Percentiles rank a stretch among this genome's conserved stretches.
phyloP scores from a whole-genome alignment of 2,329 filamentous ascomycete genomes.

The Sporothrix variecibatus region DNA sequence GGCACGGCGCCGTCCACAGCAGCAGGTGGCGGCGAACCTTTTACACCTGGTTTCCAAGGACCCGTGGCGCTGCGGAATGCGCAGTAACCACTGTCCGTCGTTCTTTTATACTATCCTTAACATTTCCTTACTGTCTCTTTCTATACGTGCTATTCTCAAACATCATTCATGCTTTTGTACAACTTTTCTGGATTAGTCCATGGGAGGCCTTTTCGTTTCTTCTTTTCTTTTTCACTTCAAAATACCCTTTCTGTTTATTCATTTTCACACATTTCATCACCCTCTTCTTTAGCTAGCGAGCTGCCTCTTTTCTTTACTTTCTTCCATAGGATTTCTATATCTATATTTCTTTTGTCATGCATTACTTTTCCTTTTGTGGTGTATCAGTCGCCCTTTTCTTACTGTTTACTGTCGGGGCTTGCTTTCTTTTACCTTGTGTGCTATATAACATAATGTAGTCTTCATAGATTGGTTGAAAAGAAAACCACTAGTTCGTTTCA shows the following conservation, averaged over 20 bases:
- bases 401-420: background rate
- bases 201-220: background rate
- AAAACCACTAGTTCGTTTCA: background rate
- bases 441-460: constrained; percentile 3
- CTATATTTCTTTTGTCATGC: constrained; percentile 6
- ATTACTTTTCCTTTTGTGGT: background rate
- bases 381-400: background rate
- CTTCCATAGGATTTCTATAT: background rate
- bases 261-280: background rate
- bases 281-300: constrained; percentile 5
- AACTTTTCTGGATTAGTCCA: background rate
- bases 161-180: background rate
- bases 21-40: background rate
- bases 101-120: background rate
- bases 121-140: background rate
- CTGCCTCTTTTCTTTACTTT: background rate
- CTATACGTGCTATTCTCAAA: background rate
- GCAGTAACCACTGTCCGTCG: background rate
- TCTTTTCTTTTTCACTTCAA: constrained; percentile 4
- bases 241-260: constrained; percentile 24
- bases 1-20: background rate
- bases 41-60: constrained; percentile 23
- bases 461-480: background rate
- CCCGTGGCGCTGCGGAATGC: constrained; percentile 17
- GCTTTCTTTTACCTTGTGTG: background rate